Percentiles rank a stretch among this genome's conserved stretches.
Evolutionary conservation across 2,329 filamentous ascomycete genomes (phyloP).

Genomic region (Fusarium piperis): DNA sequence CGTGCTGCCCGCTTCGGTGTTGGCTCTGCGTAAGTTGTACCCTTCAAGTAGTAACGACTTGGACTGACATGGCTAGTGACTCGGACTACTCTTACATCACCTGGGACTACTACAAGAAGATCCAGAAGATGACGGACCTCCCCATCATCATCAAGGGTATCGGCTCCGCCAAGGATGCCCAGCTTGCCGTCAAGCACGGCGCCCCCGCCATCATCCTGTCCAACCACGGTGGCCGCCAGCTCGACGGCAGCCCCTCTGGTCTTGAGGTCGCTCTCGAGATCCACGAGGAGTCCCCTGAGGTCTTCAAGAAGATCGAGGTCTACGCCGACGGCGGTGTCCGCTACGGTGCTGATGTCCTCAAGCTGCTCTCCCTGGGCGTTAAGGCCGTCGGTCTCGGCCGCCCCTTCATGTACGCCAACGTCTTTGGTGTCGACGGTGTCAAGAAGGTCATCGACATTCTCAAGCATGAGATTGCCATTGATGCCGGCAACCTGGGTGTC

Average conservation of each 20-base stretch:
- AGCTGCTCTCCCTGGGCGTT: conserved; percentile 56
- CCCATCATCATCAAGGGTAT: conserved; percentile 55
- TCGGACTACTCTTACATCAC: conserved; percentile 40
- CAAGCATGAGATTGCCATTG: conserved; percentile 59
- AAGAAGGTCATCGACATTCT: conserved; percentile 55
- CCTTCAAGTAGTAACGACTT: background rate
- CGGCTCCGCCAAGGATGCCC: conserved; percentile 49
- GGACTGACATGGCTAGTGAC: conserved; percentile 20
- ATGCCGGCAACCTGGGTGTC: conserved; percentile 56
- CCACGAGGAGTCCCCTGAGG: conserved; percentile 48
- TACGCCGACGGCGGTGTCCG: conserved; percentile 55
- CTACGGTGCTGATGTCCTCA: conserved; percentile 55
- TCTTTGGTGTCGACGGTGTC: conserved; percentile 61
- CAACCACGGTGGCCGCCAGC: conserved; percentile 56
- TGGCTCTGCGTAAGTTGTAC: conserved; percentile 45
- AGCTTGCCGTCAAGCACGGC: conserved; percentile 46
- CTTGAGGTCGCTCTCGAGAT: conserved; percentile 54
- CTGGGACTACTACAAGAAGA: conserved; percentile 51
- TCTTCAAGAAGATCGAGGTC: conserved; percentile 52
- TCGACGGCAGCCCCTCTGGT: conserved; percentile 51
- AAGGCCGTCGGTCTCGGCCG: conserved; percentile 58
- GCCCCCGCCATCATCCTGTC: conserved; percentile 51
- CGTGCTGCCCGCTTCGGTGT: conserved; percentile 52
- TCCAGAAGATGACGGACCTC: conserved; percentile 49
- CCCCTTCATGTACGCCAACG: conserved; percentile 63